Percentiles rank a stretch among this genome's conserved stretches.
Evolutionary conservation across 148 eudicot genomes (phyloP).

Genomic region (Rhododendron simsii): DNA sequence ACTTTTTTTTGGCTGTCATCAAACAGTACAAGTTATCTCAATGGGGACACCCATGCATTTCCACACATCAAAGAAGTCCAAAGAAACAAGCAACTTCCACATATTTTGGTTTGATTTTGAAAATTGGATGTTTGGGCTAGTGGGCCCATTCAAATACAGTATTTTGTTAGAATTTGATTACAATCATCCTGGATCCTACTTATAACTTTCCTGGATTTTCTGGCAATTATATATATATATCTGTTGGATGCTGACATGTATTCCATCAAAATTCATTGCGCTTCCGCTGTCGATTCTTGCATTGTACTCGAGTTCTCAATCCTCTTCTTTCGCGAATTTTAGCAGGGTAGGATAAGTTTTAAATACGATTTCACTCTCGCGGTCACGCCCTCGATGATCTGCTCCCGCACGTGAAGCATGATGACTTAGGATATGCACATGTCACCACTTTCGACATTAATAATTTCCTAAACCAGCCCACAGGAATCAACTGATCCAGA

Average conservation of each 20-base stretch:
- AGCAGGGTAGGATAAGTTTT: no score
- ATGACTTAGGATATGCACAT: no score
- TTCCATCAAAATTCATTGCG: no score
- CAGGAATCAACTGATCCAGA: not conserved
- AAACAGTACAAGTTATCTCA: not conserved
- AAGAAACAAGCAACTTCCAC: not conserved
- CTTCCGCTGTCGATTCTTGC: no score
- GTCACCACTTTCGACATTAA: not conserved
- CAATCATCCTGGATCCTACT: not conserved
- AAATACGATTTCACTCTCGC: no score
- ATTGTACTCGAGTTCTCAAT: no score
- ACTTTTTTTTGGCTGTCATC: no score
- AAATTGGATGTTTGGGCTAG: not conserved
- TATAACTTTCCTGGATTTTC: not conserved
- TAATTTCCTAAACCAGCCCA: not conserved
- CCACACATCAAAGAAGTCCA: not conserved
- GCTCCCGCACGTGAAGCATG: no score
- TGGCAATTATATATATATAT: not conserved
- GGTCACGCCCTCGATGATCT: no score
- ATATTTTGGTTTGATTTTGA: not conserved
- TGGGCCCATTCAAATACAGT: not conserved
- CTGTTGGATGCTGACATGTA: not conserved
- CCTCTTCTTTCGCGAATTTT: no score
- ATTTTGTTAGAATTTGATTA: not conserved
- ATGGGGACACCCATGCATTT: not conserved